phyloP scores from a whole-genome alignment of 2,329 filamentous ascomycete genomes.

The Diaporthe aspalathi region DNA sequence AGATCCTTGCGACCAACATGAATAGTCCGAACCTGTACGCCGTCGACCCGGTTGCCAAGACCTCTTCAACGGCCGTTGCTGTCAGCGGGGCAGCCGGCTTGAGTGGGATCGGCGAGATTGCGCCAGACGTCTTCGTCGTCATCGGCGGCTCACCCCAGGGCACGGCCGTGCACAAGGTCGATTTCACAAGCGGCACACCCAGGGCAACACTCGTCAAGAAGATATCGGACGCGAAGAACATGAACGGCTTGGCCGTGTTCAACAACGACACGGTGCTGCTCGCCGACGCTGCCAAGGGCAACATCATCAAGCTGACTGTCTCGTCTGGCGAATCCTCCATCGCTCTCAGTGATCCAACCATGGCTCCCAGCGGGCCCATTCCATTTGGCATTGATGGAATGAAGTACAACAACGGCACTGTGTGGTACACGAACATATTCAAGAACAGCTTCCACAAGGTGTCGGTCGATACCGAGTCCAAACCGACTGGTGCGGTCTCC shows the following conservation, averaged over 20 bases:
- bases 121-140: constrained; percentile 44
- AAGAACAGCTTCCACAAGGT: constrained; percentile 50
- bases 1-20: constrained; percentile 50
- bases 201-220: constrained; percentile 45
- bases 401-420: constrained; percentile 45
- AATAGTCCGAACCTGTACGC: constrained; percentile 48
- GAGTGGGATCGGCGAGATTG: constrained; percentile 48
- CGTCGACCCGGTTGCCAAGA: constrained; percentile 46
- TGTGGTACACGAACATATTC: constrained; percentile 52
- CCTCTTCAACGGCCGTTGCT: constrained; percentile 44
- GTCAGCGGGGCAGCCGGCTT: constrained; percentile 46
- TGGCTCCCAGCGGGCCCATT: constrained; percentile 47
- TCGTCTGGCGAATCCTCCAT: constrained; percentile 45
- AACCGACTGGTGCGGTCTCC: constrained; percentile 43
- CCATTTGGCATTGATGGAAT: constrained; percentile 50
- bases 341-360: constrained; percentile 45
- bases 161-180: constrained; percentile 43
- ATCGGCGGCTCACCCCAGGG: constrained; percentile 41
- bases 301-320: constrained; percentile 45
- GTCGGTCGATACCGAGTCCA: constrained; percentile 45
- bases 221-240: constrained; percentile 46
- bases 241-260: constrained; percentile 48
- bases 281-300: constrained; percentile 48
- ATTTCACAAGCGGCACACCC: constrained; percentile 44
- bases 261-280: constrained; percentile 47